Base-by-base conservation (phyloP, 768 basidiomycete species). In the Ramaria rubella region DNA sequence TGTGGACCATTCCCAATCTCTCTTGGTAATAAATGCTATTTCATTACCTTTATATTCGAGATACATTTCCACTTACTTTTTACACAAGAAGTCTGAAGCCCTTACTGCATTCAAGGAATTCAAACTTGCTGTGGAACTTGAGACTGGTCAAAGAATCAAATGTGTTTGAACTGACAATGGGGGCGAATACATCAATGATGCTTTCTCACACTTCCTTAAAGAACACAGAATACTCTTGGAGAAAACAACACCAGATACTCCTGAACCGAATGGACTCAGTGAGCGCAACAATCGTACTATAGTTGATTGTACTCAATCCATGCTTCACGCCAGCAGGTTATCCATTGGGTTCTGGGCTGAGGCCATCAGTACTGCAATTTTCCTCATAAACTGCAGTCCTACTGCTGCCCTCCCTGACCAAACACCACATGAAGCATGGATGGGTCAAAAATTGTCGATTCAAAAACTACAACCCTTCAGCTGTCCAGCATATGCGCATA, bases 191-290 rank as follows among this genome's bases (percentile, higher is more conserved):
- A n/a, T n/a, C n/a, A n/a, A n/a, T n/a, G n/a, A n/a, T n/a, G n/a
- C n/a, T n/a, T n/a, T 46, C 23, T 14, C 9, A 24, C 9, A 46
- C 12, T 46, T 46, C 23, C 9, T n/a, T 14, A 26, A 14, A 11
- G 52, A 61, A 21, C 34, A 55, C 24, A 58, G 63, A 1, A 61
- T 64, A 27, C 30, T 42, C 17, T 40, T 49, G 19, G 49, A 64
- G 9, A 46, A 11, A 24, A 58, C 57, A 11, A 44, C 44, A 14
- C 52, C 36, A 8, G 52, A 59, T 30, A 56, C 59, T 12, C 60
- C 65, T 7, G 43, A 76, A 62, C 60, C 62, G 27, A 62, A 67
- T 34, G 61, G 73, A 0, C 58, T 65, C 0, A 68, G 62, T 0
- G 68, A 75, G 49, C n/a, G n/a, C n/a, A n/a, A n/a, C n/a, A n/a